These are phyloP conservation scores for Coniferiporia weirii DNA, from an alignment of 1,284 basidiomycete species.

Conservation along the genomic window DNA sequence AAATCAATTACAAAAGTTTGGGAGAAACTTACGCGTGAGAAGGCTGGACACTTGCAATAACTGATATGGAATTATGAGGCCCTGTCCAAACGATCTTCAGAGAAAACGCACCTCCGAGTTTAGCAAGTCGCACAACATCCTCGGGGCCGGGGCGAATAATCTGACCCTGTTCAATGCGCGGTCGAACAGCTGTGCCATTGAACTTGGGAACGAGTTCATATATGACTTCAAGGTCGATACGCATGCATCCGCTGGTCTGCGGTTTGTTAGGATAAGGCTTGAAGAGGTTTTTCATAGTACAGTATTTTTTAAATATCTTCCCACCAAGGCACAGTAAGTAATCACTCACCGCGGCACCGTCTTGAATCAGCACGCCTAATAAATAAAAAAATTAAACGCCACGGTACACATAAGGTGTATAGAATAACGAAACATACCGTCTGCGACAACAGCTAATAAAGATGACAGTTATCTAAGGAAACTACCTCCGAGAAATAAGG, in stretches of 20 bases:
- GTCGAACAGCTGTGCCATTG: conserved; percentile 61
- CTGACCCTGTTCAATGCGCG: conserved; percentile 89
- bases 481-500: conserved; percentile 2
- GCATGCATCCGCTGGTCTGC: conserved; percentile 71
- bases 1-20: background rate
- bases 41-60: conserved; percentile 90
- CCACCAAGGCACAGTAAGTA: background rate
- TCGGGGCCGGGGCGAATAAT: conserved; percentile 59
- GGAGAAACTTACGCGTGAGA: conserved; percentile 69
- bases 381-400: background rate
- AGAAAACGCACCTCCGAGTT: conserved; percentile 57
- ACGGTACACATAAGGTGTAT: background rate
- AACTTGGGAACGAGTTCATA: conserved; percentile 63
- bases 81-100: too few relatives aligned
- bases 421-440: conserved; percentile 43
- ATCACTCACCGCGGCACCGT: conserved; percentile 77
- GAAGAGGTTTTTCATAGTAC: conserved; percentile 41
- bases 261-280: conserved; percentile 83
- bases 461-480: background rate
- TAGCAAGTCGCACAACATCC: conserved; percentile 67
- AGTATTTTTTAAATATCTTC: background rate
- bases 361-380: conserved; percentile 79
- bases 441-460: conserved; percentile 59
- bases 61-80: conserved; percentile 31
- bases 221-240: conserved; percentile 60